Base-by-base conservation (phyloP, 2,329 filamentous ascomycete species). In the Colletotrichum sojae region DNA sequence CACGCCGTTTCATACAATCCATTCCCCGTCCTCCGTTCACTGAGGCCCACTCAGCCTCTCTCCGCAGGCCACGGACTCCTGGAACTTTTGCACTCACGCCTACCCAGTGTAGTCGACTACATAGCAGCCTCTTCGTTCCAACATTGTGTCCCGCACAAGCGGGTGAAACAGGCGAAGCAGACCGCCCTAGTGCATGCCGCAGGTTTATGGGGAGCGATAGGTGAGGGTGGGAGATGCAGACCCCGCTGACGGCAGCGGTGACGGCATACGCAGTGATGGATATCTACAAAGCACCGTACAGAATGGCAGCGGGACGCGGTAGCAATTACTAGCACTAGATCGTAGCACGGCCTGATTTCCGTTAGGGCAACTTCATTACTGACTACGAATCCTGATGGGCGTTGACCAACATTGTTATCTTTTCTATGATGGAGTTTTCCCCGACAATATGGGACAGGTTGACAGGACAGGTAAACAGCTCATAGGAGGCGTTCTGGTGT, bases 201-300 rank as follows among this genome's bases (percentile, higher is more conserved):
- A 52, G 27, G 10, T 52, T 60, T 51, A 54, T 62, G 59, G 53
- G 22, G 59, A 39, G 39, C 53, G 31, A 31, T 45, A 52, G 8
- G 49, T 5, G 18, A 22, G 5, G 13, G 12, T 43, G 40, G 52
- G 61, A 48, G 54, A 54, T 55, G 48, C 31, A 57, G 48, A 43
- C 40, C 16, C 18, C 20, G 49, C 54, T 48, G 31, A 60, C 54
- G 22, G 22, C 22, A 25, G 22, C 22, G 54, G 66, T 69, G 66
- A 69, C 66, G 66, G 66, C 66, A 69, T 69, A 22, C 22, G 22
- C 22, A 25, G 12, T 48, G 54, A 69, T 66, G 31, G 31, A 39
- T 54, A 22, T 36, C 61, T 22, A 43, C 54, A 54, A 10, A 65
- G 66, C 59, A 65, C 54, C 54, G 54, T 49, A 62, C 43, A 27